Evolutionary conservation across 768 basidiomycete genomes (phyloP).

Genomic region (Amylocystis lapponica): DNA sequence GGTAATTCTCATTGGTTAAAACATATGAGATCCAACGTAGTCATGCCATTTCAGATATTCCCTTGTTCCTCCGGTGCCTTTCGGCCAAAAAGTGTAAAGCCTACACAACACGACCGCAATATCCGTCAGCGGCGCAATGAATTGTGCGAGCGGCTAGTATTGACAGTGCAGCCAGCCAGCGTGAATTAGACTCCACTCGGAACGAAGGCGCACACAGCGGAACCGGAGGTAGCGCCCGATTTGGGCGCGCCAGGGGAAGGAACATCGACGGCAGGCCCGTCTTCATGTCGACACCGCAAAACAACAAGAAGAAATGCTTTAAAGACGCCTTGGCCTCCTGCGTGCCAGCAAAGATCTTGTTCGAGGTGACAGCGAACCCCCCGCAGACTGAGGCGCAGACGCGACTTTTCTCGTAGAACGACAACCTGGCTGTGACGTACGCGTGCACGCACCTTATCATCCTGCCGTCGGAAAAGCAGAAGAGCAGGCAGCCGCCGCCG

Average conservation of each 20-base stretch:
- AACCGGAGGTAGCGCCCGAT: neutral
- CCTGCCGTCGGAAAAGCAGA: slow-evolving; percentile 58
- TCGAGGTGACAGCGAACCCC: slow-evolving; percentile 16
- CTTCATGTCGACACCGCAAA: slow-evolving; percentile 51
- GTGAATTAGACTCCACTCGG: slow-evolving; percentile 43
- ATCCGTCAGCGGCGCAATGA: slow-evolving; percentile 47
- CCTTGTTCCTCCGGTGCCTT: too few relatives aligned
- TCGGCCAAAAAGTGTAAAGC: too few relatives aligned
- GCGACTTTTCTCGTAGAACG: slow-evolving; percentile 8
- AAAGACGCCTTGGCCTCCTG: slow-evolving; percentile 41
- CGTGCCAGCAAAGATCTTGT: slow-evolving; percentile 51
- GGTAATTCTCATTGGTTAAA: too few relatives aligned
- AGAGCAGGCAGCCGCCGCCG: slow-evolving; percentile 42
- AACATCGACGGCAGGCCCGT: slow-evolving; percentile 20
- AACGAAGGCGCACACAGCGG: slow-evolving; percentile 3
- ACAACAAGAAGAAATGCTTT: slow-evolving; percentile 72
- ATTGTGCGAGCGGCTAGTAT: slow-evolving; percentile 22
- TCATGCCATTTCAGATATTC: too few relatives aligned
- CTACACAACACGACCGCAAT: too few relatives aligned
- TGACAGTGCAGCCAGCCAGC: slow-evolving; percentile 22
- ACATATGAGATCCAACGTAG: too few relatives aligned
- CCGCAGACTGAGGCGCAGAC: neutral
- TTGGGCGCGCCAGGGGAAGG: neutral
- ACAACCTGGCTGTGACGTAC: too few relatives aligned
- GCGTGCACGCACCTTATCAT: slow-evolving; percentile 34